These are phyloP conservation scores for Macrocybe gigantea DNA, from an alignment of 768 basidiomycete genomes.

Conservation along the genomic window DNA sequence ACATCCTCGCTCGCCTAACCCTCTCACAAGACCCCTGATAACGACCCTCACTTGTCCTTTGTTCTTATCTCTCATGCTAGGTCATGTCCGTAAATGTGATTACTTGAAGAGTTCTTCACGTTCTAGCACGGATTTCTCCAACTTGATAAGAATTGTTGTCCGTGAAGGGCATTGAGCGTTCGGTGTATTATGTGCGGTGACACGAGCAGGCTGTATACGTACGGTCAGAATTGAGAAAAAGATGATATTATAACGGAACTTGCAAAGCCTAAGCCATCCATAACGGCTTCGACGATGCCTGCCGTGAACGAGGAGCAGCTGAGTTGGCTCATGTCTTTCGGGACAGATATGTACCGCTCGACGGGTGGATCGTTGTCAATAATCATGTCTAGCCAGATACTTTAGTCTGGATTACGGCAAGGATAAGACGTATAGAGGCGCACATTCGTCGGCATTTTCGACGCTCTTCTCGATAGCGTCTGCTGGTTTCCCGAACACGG, in stretches of 20 bases:
- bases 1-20: too few relatives aligned
- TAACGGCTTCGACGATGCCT: slow-evolving; percentile 93
- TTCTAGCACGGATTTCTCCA: slow-evolving; percentile 89
- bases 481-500: slow-evolving; percentile 89
- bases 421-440: slow-evolving; percentile 16
- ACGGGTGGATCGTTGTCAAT: slow-evolving; percentile 93
- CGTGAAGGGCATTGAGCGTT: slow-evolving; percentile 74
- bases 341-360: slow-evolving; percentile 89
- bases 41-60: slow-evolving; percentile 3
- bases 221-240: slow-evolving; percentile 1
- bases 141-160: slow-evolving; percentile 95
- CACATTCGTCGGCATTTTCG: slow-evolving; percentile 94
- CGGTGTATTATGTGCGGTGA: slow-evolving; percentile 93
- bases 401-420: slow-evolving; percentile 5
- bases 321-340: slow-evolving; percentile 88
- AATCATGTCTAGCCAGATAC: slow-evolving; percentile 75
- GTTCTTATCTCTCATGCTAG: not conserved
- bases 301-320: slow-evolving; percentile 98
- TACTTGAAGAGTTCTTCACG: slow-evolving; percentile 89
- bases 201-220: slow-evolving; percentile 76
- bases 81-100: slow-evolving; percentile 3
- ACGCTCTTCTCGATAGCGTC: slow-evolving; percentile 96
- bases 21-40: slow-evolving; percentile 12
- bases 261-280: slow-evolving; percentile 92
- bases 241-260: slow-evolving; percentile 24